Evolutionary conservation across 2,329 filamentous ascomycete species (phyloP).

Genomic region (Colletotrichum karsti): DNA sequence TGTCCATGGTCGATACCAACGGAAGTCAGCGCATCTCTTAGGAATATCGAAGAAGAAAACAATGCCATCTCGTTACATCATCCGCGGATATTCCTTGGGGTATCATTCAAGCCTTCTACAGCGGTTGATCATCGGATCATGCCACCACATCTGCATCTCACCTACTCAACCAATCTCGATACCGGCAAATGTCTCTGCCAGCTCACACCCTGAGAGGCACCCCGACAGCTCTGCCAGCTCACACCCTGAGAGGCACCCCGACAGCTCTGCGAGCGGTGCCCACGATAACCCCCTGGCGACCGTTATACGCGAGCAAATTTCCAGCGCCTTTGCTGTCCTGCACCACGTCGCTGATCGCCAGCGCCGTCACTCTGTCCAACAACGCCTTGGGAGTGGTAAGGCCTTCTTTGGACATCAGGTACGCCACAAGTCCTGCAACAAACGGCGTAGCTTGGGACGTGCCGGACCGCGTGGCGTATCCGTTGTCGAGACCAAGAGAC

Average conservation of each 20-base stretch:
- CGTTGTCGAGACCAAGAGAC: slow-evolving; percentile 45
- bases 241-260: background rate
- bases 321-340: slow-evolving; percentile 50
- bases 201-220: background rate
- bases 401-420: slow-evolving; percentile 44
- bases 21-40: background rate
- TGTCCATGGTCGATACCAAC: background rate
- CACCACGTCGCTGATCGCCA: slow-evolving; percentile 50
- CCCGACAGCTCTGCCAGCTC: background rate
- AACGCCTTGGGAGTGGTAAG: slow-evolving; percentile 52
- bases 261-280: background rate
- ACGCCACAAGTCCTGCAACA: slow-evolving; percentile 32
- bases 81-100: background rate
- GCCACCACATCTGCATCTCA: background rate
- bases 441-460: slow-evolving; percentile 43
- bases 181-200: background rate
- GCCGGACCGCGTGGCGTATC: slow-evolving; percentile 52
- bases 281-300: slow-evolving; percentile 31
- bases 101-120: background rate
- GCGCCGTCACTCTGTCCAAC: slow-evolving; percentile 52
- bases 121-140: background rate
- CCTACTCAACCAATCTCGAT: background rate
- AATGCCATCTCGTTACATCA: no score
- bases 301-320: slow-evolving; percentile 67
- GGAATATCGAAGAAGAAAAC: background rate